Conservation (phyloP, 2,329 filamentous ascomycete species). For the Camillea tinctor region DNA sequence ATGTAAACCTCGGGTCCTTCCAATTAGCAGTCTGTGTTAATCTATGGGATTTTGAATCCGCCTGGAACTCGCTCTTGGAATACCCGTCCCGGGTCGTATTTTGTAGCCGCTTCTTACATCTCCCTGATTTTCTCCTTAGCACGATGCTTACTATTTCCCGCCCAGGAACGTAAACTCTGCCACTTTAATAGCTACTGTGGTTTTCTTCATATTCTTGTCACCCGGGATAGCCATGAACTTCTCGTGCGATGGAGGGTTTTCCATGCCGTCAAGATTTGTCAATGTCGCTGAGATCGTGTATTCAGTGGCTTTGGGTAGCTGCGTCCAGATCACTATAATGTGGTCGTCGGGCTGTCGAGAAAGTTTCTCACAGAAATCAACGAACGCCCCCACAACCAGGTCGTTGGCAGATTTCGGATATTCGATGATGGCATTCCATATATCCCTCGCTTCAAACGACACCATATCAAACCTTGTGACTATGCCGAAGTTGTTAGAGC, state of each 20-base stretch:
- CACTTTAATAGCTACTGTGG: slow-evolving; percentile 4
- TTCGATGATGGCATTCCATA: slow-evolving; percentile 1
- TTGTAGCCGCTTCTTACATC: background rate
- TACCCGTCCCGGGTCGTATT: slow-evolving; percentile 1
- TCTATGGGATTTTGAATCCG: slow-evolving; percentile 4
- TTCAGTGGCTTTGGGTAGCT: slow-evolving; percentile 1
- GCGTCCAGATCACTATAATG: slow-evolving; percentile 4
- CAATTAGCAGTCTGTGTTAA: background rate
- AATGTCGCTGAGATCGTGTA: slow-evolving; percentile 1
- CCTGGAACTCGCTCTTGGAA: slow-evolving; percentile 9
- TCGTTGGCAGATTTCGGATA: background rate
- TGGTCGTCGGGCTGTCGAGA: background rate
- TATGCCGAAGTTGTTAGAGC: slow-evolving; percentile 11
- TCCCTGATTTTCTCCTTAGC: background rate
- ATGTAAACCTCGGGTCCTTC: too few relatives aligned
- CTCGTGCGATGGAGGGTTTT: background rate
- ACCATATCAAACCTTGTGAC: slow-evolving; percentile 14
- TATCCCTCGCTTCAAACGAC: slow-evolving; percentile 2
- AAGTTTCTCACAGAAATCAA: background rate
- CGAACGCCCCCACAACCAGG: background rate
- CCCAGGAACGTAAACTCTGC: background rate
- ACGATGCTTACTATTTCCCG: background rate
- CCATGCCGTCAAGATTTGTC: slow-evolving; percentile 3
- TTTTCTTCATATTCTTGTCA: slow-evolving; percentile 4
- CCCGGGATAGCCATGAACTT: slow-evolving; percentile 4